Base-by-base conservation (phyloP, 345 rosid genomes). In the Sisymbrium irio region DNA sequence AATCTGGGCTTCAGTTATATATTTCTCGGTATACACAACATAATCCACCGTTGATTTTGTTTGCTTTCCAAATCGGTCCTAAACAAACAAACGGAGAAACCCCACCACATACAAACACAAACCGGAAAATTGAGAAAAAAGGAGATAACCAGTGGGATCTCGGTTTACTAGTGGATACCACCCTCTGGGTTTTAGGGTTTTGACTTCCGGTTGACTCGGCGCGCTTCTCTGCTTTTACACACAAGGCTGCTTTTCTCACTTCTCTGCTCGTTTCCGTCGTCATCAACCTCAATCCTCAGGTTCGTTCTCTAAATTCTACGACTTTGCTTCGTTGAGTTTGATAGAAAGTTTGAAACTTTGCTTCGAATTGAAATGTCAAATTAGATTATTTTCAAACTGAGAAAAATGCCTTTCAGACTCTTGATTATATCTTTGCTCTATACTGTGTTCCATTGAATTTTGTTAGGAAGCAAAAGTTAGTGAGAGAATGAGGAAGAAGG, bases 401-500 rank as follows among this genome's bases (percentile, higher is more conserved):
- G 13, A 47, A 49, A 66, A 66, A 62, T 39, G 25, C 3, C 9
- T 55, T 60, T 19, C 0, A 19, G 22, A 30, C 32, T 47, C 49
- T 33, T 33, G 9, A 56, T 33, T 9, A 56, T 15, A 18, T 17
- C 27, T 15, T 36, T 35, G 14, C 45, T 41, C 25, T 2, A 46
- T n/a, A 27, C 30, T 59, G 47, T 60, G 67, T 59, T 30, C 59
- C 22, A 28, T 60, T 14, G 51, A 32, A 8, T 35, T 67, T 67
- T 61, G 35, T 69, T 62, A 76, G 53, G 54, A 45, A 37, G 11
- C 40, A 28, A 36, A 44, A 54, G 9, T 15, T 35, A 5, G 70
- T 69, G 54, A n/a, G 44, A 77, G 57, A 25, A 95, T 95, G 99
- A 90, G 90, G 91, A 92, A 95, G 89, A 95, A 92, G 82, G 98